Conservation (phyloP, 352 stramenopile species). For the Phytophthora megakarya region DNA sequence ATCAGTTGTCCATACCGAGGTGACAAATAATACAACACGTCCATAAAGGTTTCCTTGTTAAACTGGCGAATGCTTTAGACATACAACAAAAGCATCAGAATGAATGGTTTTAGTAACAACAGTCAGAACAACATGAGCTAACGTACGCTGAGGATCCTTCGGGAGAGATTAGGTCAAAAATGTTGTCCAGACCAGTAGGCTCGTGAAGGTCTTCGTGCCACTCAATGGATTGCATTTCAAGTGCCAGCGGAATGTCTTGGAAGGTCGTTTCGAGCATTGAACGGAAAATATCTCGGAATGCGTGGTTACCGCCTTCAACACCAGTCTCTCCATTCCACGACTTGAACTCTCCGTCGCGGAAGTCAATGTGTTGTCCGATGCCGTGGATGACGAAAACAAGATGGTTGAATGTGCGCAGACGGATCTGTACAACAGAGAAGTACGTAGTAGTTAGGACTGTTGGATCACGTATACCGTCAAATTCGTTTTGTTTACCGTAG, state of each 20-base stretch:
- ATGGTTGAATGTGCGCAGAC: slow-evolving; percentile 77
- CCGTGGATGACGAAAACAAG: slow-evolving; percentile 89
- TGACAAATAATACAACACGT: slow-evolving; percentile 94
- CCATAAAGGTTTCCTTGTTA: slow-evolving; percentile 94
- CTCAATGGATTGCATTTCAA: slow-evolving; percentile 91
- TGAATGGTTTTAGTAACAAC: neutral
- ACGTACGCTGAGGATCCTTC: slow-evolving; percentile 75
- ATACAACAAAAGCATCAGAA: slow-evolving; percentile 1
- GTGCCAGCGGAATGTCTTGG: slow-evolving; percentile 73
- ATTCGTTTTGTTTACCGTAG: slow-evolving; percentile 46
- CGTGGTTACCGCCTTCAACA: slow-evolving; percentile 78
- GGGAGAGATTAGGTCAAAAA: slow-evolving; percentile 85
- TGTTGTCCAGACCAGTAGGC: slow-evolving; percentile 78
- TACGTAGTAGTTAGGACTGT: too few relatives aligned
- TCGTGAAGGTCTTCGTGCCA: slow-evolving; percentile 91
- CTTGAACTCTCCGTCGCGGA: slow-evolving; percentile 84
- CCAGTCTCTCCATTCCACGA: slow-evolving; percentile 76
- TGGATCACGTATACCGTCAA: too few relatives aligned
- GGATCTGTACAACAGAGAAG: slow-evolving; percentile 46
- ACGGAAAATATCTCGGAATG: slow-evolving; percentile 80
- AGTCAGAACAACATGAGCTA: neutral
- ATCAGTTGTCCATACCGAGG: slow-evolving; percentile 92
- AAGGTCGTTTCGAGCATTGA: slow-evolving; percentile 82
- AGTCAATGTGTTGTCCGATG: slow-evolving; percentile 86
- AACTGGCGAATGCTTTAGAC: slow-evolving; percentile 90